phyloP scores from a whole-genome alignment of 1,284 basidiomycete genomes.

The Ustilago esculenta region DNA sequence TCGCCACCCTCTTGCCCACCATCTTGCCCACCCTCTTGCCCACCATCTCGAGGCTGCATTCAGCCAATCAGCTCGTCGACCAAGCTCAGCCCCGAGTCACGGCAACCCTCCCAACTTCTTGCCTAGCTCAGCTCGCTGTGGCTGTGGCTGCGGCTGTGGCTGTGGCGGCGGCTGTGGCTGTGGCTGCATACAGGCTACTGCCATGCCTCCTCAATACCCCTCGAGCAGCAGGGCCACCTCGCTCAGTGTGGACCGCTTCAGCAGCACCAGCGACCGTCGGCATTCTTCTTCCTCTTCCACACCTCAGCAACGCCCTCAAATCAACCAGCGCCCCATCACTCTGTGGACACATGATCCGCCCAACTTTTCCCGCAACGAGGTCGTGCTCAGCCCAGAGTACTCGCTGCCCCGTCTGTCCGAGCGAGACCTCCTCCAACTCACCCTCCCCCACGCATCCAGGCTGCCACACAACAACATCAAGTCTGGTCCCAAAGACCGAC shows the following conservation, averaged over 20 bases:
- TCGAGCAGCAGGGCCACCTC: slow-evolving; percentile 37
- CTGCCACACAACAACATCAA: slow-evolving; percentile 25
- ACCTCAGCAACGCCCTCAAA: slow-evolving; percentile 35
- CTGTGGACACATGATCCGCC: slow-evolving; percentile 65
- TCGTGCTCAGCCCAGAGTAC: slow-evolving; percentile 62
- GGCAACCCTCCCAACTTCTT: no score
- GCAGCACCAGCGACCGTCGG: slow-evolving; percentile 33
- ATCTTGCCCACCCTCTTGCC: no score
- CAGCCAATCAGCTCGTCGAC: no score
- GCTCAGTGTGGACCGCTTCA: slow-evolving; percentile 48
- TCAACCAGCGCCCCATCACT: slow-evolving; percentile 46
- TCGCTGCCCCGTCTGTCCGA: slow-evolving; percentile 55
- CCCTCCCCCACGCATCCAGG: slow-evolving; percentile 23
- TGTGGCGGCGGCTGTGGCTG: neutral
- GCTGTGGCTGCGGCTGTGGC: neutral
- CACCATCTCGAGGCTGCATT: no score
- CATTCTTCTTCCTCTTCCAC: slow-evolving; percentile 42
- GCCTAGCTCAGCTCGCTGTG: neutral
- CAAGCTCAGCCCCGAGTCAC: no score
- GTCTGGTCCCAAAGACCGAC: slow-evolving; percentile 35
- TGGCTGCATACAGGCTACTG: neutral
- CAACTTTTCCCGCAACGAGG: slow-evolving; percentile 60
- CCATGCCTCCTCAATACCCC: slow-evolving; percentile 16
- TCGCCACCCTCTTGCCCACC: no score
- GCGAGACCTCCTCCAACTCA: slow-evolving; percentile 57